These are phyloP conservation scores for Baorangia bicolor DNA, from an alignment of 768 basidiomycete genomes.

Conservation along the genomic window DNA sequence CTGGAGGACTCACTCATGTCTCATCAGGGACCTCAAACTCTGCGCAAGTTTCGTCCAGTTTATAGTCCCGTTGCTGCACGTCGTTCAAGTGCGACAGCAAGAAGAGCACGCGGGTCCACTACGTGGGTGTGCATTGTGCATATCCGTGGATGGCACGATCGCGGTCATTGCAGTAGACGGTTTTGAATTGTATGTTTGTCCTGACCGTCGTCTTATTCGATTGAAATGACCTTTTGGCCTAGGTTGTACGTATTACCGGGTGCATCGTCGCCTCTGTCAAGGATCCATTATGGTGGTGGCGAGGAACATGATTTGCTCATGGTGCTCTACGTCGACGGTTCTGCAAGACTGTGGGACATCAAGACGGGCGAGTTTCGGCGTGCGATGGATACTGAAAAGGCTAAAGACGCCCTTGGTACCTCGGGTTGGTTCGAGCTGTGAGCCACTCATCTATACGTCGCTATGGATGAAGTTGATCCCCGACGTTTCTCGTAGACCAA, in stretches of 20 bases:
- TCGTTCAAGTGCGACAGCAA: constrained; percentile 50
- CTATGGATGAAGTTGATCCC: not conserved
- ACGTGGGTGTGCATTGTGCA: constrained; percentile 66
- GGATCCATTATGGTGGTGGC: constrained; percentile 59
- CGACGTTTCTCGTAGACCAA: constrained; percentile 13
- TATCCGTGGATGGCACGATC: constrained; percentile 78
- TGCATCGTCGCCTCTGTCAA: constrained; percentile 60
- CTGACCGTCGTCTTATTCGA: not conserved
- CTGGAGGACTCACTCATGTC: not conserved
- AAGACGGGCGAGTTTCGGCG: constrained; percentile 82
- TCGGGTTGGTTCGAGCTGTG: constrained; percentile 79
- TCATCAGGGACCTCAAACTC: constrained; percentile 57
- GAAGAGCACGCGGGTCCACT: constrained; percentile 55
- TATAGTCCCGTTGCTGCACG: constrained; percentile 56
- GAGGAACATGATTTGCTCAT: constrained; percentile 59
- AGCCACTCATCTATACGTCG: constrained; percentile 5
- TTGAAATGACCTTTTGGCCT: not conserved
- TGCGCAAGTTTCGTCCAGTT: constrained; percentile 76
- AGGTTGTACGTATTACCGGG: constrained; percentile 86
- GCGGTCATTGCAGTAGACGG: constrained; percentile 74
- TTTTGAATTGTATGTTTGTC: constrained; percentile 69
- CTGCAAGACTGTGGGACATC: constrained; percentile 86
- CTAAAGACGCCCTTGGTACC: constrained; percentile 66
- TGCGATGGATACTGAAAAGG: constrained; percentile 75
- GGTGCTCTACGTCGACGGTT: constrained; percentile 70